phyloP scores from a whole-genome alignment of 2,329 filamentous ascomycete species.

The Lasiodiplodia gonubiensis region DNA sequence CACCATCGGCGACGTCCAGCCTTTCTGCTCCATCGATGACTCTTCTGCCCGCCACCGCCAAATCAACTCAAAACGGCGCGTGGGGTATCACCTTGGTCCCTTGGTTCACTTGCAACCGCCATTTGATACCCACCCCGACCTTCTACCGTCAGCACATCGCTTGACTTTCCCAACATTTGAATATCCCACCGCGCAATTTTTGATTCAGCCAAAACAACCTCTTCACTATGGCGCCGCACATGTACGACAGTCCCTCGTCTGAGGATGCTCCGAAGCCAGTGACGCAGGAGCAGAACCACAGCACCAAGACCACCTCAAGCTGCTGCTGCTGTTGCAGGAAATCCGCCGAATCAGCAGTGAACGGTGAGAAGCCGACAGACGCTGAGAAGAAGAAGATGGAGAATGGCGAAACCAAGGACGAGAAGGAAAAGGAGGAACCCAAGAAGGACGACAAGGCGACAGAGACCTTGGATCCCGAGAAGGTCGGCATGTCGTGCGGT shows the following conservation, averaged over 20 bases:
- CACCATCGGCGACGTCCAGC: not conserved
- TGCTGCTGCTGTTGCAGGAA: not conserved
- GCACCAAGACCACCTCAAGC: not conserved
- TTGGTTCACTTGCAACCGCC: not conserved
- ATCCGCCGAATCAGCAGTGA: not conserved
- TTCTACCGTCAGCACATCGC: not conserved
- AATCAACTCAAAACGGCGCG: not conserved
- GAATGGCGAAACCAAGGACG: slow-evolving; percentile 11
- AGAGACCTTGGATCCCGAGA: slow-evolving; percentile 33
- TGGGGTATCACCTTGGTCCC: not conserved
- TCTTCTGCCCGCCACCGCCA: not conserved
- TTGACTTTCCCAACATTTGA: not conserved
- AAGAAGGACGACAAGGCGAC: slow-evolving; percentile 11
- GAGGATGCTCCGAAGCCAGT: not conserved
- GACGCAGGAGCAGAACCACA: not conserved
- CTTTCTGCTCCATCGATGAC: not conserved
- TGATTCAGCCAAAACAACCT: not conserved
- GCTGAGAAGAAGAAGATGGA: not conserved
- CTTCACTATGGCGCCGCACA: slow-evolving; percentile 13
- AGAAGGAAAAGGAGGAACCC: slow-evolving; percentile 13
- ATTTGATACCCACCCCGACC: not conserved
- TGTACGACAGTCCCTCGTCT: not conserved
- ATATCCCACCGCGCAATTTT: not conserved
- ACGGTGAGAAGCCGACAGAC: not conserved
- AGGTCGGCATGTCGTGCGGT: slow-evolving; percentile 48